Evolutionary conservation across 2,329 filamentous ascomycete genomes (phyloP).

Genomic region (Ophiocordyceps australis): DNA sequence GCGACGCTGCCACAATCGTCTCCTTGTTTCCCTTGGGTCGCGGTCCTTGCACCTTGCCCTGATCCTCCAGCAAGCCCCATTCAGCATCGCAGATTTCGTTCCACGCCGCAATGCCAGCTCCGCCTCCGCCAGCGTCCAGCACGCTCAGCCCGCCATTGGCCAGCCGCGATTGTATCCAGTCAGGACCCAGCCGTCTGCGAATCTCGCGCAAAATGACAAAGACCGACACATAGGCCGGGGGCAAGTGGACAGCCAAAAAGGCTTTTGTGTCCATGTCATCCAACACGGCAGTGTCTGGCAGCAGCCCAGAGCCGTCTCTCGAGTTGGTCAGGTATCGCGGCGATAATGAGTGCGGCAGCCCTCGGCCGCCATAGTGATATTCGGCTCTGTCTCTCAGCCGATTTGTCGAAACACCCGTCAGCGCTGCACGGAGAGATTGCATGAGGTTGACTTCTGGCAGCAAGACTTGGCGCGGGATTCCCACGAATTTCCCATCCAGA

Average conservation of each 20-base stretch:
- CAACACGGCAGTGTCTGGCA: constrained; percentile 48
- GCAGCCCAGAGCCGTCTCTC: too few species aligned
- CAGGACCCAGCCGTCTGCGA: constrained; percentile 49
- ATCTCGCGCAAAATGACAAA: constrained; percentile 55
- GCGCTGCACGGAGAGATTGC: too few species aligned
- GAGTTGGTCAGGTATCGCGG: too few species aligned
- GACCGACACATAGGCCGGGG: constrained; percentile 50
- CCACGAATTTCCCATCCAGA: too few species aligned
- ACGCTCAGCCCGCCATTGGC: constrained; percentile 40
- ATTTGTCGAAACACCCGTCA: too few species aligned
- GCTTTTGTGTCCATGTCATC: constrained; percentile 57
- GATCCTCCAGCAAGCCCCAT: constrained; percentile 50
- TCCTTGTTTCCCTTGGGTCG: constrained; percentile 54
- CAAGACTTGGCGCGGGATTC: too few species aligned
- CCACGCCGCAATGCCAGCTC: constrained; percentile 59
- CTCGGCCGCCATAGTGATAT: constrained; percentile 63
- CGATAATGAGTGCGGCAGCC: constrained; percentile 59
- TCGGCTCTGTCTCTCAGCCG: too few species aligned
- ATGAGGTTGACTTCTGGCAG: too few species aligned
- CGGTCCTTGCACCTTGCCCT: constrained; percentile 19
- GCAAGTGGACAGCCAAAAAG: constrained; percentile 51
- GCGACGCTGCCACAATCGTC: constrained; percentile 63
- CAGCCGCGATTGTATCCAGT: constrained; percentile 51
- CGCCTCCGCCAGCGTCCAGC: constrained; percentile 58
- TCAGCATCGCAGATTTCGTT: constrained; percentile 64